Conservation (phyloP, 2,329 filamentous ascomycete species). For the Xylariaceae sp. region DNA sequence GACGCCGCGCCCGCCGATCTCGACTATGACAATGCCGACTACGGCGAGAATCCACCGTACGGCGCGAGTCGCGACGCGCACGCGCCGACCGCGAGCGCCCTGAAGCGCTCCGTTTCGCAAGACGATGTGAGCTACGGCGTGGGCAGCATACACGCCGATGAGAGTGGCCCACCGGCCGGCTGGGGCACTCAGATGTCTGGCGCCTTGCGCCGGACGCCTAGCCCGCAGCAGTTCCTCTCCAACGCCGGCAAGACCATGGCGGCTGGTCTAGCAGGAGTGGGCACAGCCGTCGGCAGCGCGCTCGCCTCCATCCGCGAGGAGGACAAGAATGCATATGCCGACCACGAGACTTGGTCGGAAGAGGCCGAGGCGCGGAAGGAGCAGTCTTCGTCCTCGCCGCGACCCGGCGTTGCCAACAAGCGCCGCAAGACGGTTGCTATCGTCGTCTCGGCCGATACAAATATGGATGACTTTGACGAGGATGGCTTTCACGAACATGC, state of each 20-base stretch:
- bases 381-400: conserved; percentile 27
- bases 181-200: conserved; percentile 74
- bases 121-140: conserved; percentile 36
- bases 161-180: conserved; percentile 36
- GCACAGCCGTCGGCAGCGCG: conserved; percentile 74
- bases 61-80: conserved; percentile 31
- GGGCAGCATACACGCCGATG: conserved; percentile 25
- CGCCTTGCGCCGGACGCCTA: conserved; percentile 73
- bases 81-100: conserved; percentile 21
- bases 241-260: conserved; percentile 73
- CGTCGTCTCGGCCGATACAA: conserved; percentile 73
- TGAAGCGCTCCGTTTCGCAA: conserved; percentile 30
- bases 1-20: conserved; percentile 43
- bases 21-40: conserved; percentile 41
- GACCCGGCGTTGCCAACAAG: conserved; percentile 28
- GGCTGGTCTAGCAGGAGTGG: conserved; percentile 75
- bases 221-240: conserved; percentile 82
- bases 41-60: conserved; percentile 44
- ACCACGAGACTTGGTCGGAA: conserved; percentile 88
- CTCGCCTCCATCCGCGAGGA: conserved; percentile 79
- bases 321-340: conserved; percentile 69
- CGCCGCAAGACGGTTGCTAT: conserved; percentile 76
- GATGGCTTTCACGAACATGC: conserved; percentile 67
- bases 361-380: conserved; percentile 66
- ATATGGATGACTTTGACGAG: conserved; percentile 50